Evolutionary conservation across 805 yeast species (phyloP).

Genomic region (Sungouiella blattae): DNA sequence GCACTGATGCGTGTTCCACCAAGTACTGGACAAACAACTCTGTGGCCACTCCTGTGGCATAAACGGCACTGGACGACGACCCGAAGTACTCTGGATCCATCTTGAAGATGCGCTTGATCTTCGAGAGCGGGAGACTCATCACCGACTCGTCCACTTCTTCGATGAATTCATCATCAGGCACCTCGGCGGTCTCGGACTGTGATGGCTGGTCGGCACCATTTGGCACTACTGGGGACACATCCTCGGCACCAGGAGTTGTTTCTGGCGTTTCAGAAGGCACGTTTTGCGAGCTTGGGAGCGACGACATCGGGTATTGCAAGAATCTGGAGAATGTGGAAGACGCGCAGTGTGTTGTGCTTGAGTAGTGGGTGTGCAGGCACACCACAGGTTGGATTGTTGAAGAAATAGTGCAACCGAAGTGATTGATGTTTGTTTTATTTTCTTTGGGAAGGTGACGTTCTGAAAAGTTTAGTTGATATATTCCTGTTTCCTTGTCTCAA

Average conservation of each 20-base stretch:
- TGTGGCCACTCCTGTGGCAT: conserved; percentile 72
- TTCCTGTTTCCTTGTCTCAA: too few relatives aligned
- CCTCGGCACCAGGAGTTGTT: not conserved
- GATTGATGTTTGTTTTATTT: too few relatives aligned
- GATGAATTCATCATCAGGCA: conserved; percentile 9
- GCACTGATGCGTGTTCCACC: conserved; percentile 65
- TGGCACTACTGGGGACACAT: not conserved
- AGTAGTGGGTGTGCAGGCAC: too few relatives aligned
- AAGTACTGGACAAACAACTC: conserved; percentile 69
- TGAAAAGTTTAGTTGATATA: too few relatives aligned
- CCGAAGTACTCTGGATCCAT: conserved; percentile 70
- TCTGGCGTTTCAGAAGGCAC: conserved; percentile 5
- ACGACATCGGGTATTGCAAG: too few relatives aligned
- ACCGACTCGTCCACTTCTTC: conserved; percentile 9
- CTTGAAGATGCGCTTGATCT: conserved; percentile 68
- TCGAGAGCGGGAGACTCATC: conserved; percentile 54
- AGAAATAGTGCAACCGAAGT: too few relatives aligned
- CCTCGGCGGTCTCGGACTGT: not conserved
- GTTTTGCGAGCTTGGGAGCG: conserved; percentile 1
- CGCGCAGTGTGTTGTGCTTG: not conserved
- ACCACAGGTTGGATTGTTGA: too few relatives aligned
- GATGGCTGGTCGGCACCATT: not conserved
- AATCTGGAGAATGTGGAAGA: too few relatives aligned
- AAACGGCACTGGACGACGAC: conserved; percentile 69
- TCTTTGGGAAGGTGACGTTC: too few relatives aligned